These are phyloP conservation scores for Malassezia cuniculi DNA, from an alignment of 1,284 basidiomycete species.

Conservation along the genomic window DNA sequence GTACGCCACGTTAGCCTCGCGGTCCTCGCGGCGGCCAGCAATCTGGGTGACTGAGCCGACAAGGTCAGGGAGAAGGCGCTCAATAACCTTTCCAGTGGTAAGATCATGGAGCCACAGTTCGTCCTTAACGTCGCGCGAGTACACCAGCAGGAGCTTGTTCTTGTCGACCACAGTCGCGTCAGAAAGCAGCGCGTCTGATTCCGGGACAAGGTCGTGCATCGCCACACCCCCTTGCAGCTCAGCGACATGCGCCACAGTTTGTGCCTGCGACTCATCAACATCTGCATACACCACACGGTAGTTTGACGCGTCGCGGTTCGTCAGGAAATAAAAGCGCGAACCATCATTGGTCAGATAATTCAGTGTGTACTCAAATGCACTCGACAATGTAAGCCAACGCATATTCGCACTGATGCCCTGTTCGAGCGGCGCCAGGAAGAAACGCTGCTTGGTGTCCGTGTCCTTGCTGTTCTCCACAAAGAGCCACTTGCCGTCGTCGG, in stretches of 20 bases:
- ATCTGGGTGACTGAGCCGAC: conserved; percentile 57
- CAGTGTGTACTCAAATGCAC: conserved; percentile 32
- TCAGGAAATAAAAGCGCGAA: conserved; percentile 36
- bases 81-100: conserved; percentile 51
- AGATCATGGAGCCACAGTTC: conserved; percentile 64
- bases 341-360: conserved; percentile 34
- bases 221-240: conserved; percentile 23
- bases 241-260: conserved; percentile 22
- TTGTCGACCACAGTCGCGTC: conserved; percentile 52
- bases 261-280: conserved; percentile 18
- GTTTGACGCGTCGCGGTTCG: conserved; percentile 41
- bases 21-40: conserved; percentile 51
- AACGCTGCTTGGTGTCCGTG: conserved; percentile 35
- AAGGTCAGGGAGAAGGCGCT: conserved; percentile 55
- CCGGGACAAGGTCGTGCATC: conserved; percentile 58
- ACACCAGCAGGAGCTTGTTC: conserved; percentile 56
- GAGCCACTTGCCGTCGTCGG: conserved; percentile 35
- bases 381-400: conserved; percentile 33
- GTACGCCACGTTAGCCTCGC: conserved; percentile 59
- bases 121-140: conserved; percentile 69
- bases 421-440: conserved; percentile 25
- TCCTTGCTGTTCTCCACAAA: conserved; percentile 32
- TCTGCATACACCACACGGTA: conserved; percentile 31
- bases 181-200: conserved; percentile 57
- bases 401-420: conserved; percentile 14